Evolutionary conservation across 129 eudicot genomes (phyloP).

Genomic region (Erigeron canadensis): DNA sequence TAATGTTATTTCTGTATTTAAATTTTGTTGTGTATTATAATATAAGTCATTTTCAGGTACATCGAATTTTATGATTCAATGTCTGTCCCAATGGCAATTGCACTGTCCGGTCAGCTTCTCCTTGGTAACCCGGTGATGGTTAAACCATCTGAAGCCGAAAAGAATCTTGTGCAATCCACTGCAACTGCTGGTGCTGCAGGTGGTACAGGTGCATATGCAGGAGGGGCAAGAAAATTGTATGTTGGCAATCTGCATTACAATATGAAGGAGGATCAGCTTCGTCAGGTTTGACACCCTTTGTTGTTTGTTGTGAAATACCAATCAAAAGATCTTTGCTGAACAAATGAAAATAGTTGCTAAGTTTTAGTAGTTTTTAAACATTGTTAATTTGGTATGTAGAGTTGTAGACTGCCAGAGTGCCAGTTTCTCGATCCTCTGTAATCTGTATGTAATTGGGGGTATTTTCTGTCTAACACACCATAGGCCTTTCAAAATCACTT

Average conservation of each 20-base stretch:
- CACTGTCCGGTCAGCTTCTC: constrained; percentile 89
- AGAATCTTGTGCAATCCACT: constrained; percentile 88
- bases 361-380: not conserved
- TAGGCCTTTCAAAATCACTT: too few relatives aligned
- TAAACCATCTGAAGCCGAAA: constrained; percentile 97
- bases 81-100: constrained; percentile 99
- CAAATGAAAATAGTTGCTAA: not conserved
- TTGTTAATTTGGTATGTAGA: not conserved
- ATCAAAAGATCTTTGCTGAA: not conserved
- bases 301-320: not conserved
- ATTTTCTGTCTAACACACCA: too few relatives aligned
- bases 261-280: constrained; percentile 81
- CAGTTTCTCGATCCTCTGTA: too few relatives aligned
- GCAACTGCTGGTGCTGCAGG: constrained; percentile 61
- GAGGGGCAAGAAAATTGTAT: constrained; percentile 75
- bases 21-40: constrained; percentile 7
- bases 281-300: constrained; percentile 48
- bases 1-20: constrained; percentile 5
- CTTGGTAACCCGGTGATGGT: constrained; percentile 94
- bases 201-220: constrained; percentile 57
- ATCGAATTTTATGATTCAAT: constrained; percentile 81
- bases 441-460: too few relatives aligned
- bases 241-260: constrained; percentile 87
- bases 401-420: too few relatives aligned
- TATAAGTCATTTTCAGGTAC: constrained; percentile 52